Base-by-base conservation (phyloP, 768 basidiomycete genomes). In the Sarcodon sp. region DNA sequence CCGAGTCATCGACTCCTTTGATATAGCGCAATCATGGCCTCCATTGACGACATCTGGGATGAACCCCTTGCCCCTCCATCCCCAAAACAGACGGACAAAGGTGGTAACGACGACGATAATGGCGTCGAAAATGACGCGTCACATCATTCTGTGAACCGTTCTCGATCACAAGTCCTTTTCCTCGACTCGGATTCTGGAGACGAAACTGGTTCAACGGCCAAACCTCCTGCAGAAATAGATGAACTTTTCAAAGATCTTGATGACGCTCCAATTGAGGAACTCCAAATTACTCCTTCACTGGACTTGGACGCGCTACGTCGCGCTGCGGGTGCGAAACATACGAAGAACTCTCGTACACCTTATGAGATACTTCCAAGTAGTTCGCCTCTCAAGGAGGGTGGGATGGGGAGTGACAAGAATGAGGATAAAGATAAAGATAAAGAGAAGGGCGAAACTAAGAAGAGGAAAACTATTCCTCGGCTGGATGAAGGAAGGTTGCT, bases 401-500 rank as follows among this genome's bases (percentile, higher is more conserved):
- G 47, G 37, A 47, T 47, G 1, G 50, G 15, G 48, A 50, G 43
- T 37, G 57, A 18, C 21, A 57, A 53, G 48, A 54, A 43, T 46
- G 57, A 59, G 35, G 62, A 61, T 54, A 48, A 60, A 56, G 55
- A 59, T 59, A 62, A 46, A 18, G 54, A 46, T 18, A 61, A 57
- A n/a, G 54, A 57, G 10, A 62, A 60, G 10, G 58, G 50, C 46
- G 58, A 52, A 37, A 68, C 66, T 55, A 75, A 74, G 58, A 70
- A 70, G 53, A 69, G 69, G 58, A 68, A 75, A 54, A 71, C 70
- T 39, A 60, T 76, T 3, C 63, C 74, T 18, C 79, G 75, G 60
- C 62, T 96, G 51, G 87, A 93, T 61, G 87, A 89, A 59, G 76
- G 68, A 37, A 72, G 85, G 49, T 61, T 99, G 50, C 65, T 92